phyloP scores from a whole-genome alignment of 257 asterid genomes.

The Petunia axillaris region DNA sequence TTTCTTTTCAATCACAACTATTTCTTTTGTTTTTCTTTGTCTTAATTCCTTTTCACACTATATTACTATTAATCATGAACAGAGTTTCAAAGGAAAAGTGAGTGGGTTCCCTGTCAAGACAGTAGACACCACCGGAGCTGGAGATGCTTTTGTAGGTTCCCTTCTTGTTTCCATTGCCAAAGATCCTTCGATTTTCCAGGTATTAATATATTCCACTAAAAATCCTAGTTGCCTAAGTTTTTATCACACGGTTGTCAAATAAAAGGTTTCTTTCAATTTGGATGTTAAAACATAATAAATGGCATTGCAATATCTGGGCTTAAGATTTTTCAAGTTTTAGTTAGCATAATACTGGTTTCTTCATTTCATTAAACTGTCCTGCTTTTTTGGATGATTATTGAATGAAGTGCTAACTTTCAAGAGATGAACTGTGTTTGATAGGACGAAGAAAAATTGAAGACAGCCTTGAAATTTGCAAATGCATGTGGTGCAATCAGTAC shows the following conservation, averaged over 20 bases:
- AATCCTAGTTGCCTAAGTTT: not conserved
- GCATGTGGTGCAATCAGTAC: conserved; percentile 58
- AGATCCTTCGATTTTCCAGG: conserved; percentile 41
- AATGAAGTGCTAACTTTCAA: not conserved
- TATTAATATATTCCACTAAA: not conserved
- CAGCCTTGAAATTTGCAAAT: conserved; percentile 44
- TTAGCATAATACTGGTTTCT: not conserved
- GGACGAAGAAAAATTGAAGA: conserved; percentile 42
- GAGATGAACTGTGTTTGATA: not conserved
- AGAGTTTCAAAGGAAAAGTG: conserved; percentile 42
- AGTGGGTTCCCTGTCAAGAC: conserved; percentile 45
- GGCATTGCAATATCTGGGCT: too few species aligned
- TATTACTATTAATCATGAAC: not conserved
- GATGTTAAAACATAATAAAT: not conserved
- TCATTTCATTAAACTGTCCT: not conserved
- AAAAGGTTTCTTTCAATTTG: too few species aligned
- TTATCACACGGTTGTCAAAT: too few species aligned
- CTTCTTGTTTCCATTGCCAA: conserved; percentile 42
- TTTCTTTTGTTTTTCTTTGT: not conserved
- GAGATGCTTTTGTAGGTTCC: conserved; percentile 57
- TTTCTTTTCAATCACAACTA: not conserved
- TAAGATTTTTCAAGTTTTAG: not conserved
- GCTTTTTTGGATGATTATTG: not conserved
- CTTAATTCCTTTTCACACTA: not conserved
- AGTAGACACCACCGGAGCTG: conserved; percentile 59